Evolutionary conservation across 768 basidiomycete species (phyloP), one percentile per base, ranked within the genome.

Genomic region (Austroboletus eburneus): DNA sequence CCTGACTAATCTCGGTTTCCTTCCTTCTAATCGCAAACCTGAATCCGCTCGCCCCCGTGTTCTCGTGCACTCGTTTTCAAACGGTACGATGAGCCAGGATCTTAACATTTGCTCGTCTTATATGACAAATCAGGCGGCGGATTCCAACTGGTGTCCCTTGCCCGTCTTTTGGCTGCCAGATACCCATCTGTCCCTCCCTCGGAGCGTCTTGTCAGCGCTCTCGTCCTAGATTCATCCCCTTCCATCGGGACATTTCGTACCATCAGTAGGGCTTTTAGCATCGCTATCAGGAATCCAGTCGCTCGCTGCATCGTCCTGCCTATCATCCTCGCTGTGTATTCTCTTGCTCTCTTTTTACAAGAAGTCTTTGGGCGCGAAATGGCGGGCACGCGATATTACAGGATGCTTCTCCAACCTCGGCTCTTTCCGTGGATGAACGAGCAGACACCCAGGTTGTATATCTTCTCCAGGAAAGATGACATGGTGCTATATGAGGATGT

Each of bases 381-480:
- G 16, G 32, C 12, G 32, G 16, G 9, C 12, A 33, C 12, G 20
- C 49, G 23, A 30, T 51, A 44, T 38, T 13, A 49, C 38, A 57
- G 37, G 27, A 21, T 24, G 6, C 52, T 64, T 21, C 48, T 59
- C 17, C 45, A 55, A 7, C 61, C 66, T 4, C 43, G 21, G 6
- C 32, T 71, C 22, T 45, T 71, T 8, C 67, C 67, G 1, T 67
- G 69, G 68, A 63, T 56, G 53, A 50, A 45, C 14, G 7, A 23
- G 23, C 40, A 43, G 13, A 70, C 70, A 12, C 70, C 67, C 0
- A 53, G 71, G 12, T 34, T 72, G 25, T 71, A 72, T 34, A 30
- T 71, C 17, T 71, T 62, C 48, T 71, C 69, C 9, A 55, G 51
- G 37, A 57, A 50, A n/a, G 70, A 71, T 30, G 38, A 43, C 24